Evolutionary conservation across 441 rosid species (phyloP), one percentile per base, ranked within the genome.

Genomic region (Bruguiera hainesii): DNA sequence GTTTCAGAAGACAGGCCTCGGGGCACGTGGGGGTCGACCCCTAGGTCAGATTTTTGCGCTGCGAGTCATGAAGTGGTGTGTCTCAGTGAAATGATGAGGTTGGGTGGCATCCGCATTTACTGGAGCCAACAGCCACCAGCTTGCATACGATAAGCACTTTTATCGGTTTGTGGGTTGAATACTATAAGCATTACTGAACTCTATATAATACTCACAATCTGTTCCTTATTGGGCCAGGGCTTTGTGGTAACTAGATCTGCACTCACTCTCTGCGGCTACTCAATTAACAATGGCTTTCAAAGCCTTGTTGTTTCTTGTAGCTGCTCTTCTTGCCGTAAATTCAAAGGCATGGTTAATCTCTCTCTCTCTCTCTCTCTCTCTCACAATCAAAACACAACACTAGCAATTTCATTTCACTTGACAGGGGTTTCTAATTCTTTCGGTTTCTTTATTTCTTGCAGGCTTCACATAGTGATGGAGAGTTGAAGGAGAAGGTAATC

Each of bases 391-490:
- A 21, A 25, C 23, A 21, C 23, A 53, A 21, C 23, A 53, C 57
- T 25, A 6, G 16, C 23, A 10, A 1, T 6, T 30, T 7, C 19
- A 4, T 21, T 4, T 21, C 11, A 11, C 2, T 20, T 56, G 6
- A 21, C 4, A 2, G 19, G 23, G 7, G 9, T 21, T 28, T 29
- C 30, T 42, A 42, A 56, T 10, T 39, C 58, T 35, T 52, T 46
- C 26, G 16, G 10, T 42, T 30, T 20, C 56, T 26, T 30, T 67
- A 35, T 65, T 67, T 65, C 29, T 64, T 67, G 68, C 18, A 79
- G 82, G 86, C 78, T 80, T 74, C 81, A 20, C 67, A 75, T n/a
- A 13, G 63, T 16, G 71, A 64, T 30, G 70, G 61, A 23, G 76
- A 74, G 69, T 63, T 73, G 49, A 68, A 65, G 56, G 64, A 60